These are phyloP conservation scores for Phytophthora pistaciae DNA, from an alignment of 352 stramenopile genomes.

Conservation along the genomic window DNA sequence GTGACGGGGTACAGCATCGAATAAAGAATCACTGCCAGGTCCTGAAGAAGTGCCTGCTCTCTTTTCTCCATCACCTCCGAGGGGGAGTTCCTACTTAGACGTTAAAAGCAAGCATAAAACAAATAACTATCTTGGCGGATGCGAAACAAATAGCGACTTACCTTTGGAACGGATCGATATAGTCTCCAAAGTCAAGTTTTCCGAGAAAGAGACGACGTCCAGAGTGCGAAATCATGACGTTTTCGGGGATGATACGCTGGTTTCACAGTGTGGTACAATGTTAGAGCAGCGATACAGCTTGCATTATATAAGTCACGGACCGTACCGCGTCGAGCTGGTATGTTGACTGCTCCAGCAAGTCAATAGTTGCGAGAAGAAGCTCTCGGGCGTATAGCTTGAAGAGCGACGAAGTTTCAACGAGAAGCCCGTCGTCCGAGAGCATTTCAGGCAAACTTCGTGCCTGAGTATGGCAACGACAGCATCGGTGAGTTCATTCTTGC, in stretches of 20 bases:
- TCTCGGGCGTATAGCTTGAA: slow-evolving; percentile 32
- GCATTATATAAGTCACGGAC: not conserved
- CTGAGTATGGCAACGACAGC: not conserved
- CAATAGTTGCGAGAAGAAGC: slow-evolving; percentile 22
- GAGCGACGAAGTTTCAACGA: slow-evolving; percentile 21
- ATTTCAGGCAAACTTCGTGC: slow-evolving; percentile 17
- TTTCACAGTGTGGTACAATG: not conserved
- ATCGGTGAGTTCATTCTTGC: not conserved
- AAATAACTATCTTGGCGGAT: not conserved
- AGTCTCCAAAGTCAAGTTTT: slow-evolving; percentile 32
- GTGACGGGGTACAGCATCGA: slow-evolving; percentile 29
- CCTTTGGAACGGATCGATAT: slow-evolving; percentile 26
- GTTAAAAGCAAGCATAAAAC: not conserved
- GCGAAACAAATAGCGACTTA: slow-evolving; percentile 5
- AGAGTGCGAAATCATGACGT: slow-evolving; percentile 35
- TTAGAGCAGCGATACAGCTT: not conserved
- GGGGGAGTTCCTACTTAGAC: slow-evolving; percentile 3
- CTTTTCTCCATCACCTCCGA: not conserved
- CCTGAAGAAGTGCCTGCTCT: slow-evolving; percentile 26
- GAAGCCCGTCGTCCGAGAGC: slow-evolving; percentile 13
- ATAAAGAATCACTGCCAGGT: slow-evolving; percentile 29
- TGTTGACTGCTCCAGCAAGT: slow-evolving; percentile 29
- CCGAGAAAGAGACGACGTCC: slow-evolving; percentile 29
- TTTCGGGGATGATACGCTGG: slow-evolving; percentile 20
- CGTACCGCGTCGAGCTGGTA: slow-evolving; percentile 18